Conservation (phyloP, 179 eudicot species). For the Amaranthus tricolor region DNA sequence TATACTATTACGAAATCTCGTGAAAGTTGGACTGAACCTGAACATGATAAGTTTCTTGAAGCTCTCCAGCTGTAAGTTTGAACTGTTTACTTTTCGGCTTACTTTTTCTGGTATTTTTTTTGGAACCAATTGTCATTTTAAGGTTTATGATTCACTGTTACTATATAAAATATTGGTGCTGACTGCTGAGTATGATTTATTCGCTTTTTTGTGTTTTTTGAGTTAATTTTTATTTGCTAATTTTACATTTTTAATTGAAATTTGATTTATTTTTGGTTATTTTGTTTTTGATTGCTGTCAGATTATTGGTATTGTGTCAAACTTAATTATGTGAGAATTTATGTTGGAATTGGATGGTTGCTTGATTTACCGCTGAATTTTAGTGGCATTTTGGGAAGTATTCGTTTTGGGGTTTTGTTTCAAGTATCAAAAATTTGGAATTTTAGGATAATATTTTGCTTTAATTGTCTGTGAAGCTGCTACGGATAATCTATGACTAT, state of each 20-base stretch:
- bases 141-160: background rate
- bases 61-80: conserved; percentile 87
- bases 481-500: too few relatives aligned
- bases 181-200: background rate
- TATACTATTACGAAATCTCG: conserved; percentile 92
- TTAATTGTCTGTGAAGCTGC: background rate
- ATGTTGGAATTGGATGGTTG: background rate
- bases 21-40: conserved; percentile 98
- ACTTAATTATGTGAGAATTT: background rate
- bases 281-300: background rate
- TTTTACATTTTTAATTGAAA: background rate
- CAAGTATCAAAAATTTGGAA: background rate
- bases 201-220: background rate
- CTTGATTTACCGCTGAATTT: background rate
- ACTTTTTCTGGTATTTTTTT: background rate
- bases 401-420: background rate
- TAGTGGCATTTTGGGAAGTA: background rate
- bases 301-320: background rate
- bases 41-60: conserved; percentile 97
- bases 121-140: background rate
- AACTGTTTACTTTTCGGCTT: background rate
- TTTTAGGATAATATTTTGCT: background rate
- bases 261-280: background rate
- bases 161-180: background rate
- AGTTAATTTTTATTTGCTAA: too few relatives aligned